Base-by-base conservation (phyloP, 2,329 filamentous ascomycete species). In the Aspergillus ustus region DNA sequence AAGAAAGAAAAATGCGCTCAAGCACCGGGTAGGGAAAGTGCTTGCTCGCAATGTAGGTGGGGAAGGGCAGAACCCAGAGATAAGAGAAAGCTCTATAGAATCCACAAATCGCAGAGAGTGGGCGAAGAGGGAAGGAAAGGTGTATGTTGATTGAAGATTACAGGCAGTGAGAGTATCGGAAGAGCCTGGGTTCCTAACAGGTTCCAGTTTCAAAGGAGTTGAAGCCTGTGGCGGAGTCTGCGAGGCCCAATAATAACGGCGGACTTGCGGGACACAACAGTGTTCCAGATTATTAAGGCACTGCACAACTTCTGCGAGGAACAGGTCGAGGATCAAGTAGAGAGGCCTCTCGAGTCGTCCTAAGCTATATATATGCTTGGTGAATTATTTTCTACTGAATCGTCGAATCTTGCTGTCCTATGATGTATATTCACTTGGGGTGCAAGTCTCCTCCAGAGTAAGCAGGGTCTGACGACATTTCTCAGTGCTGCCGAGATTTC, bases 1-100 rank as follows among this genome's bases (percentile, higher is more conserved):
- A 65, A 68, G 64, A 57, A 67, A 74, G 72, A 73, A 71, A 72
- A 70, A 70, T 72, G 73, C 73, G 72, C 68, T 70, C 73, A 70
- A 70, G 72, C 69, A 70, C 67, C 68, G 61, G 63, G 64, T 67
- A 60, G 64, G 63, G 66, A 67, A 68, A 65, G 57, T 59, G 66
- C 67, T 66, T 70, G 65, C 67, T 63, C 25, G 66, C 62, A 66
- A 52, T 60, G 65, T 64, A 57, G 22, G 37, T 45, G 56, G 51
- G 51, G 40, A 53, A 55, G 62, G 60, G 52, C 53, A 63, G 52
- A 54, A 34, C 52, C 56, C 45, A 53, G 43, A 56, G 48, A 61
- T 15, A 51, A 20, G 28, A 40, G 22, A 48, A 59, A 59, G 22
- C 51, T 48, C 20, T 46, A 50, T 61, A 53, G 34, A 52, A 34